Base-by-base conservation (phyloP, 2,329 filamentous ascomycete genomes). In the Leptographium lundbergii region DNA sequence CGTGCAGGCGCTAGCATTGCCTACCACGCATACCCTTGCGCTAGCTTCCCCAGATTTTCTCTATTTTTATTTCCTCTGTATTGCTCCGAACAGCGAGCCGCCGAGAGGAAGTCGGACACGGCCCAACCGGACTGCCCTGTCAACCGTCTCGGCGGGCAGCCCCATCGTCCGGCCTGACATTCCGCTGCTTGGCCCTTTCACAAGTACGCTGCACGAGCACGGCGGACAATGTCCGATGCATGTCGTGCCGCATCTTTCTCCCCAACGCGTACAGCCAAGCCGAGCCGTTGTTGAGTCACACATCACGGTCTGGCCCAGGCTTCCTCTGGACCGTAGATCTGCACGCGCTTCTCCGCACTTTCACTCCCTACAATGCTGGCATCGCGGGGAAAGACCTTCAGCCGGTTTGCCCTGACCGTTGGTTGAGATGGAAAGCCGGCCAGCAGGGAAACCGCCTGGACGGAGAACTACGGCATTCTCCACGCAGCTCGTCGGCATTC, bases 1-100 rank as follows among this genome's bases (percentile, higher is more conserved):
- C 32, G n/a, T 36, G 52, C n/a, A 54, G 32, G 5, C 32, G 32
- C n/a, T 24, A 54, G 34, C 47, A 17, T 11, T 48, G 19, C n/a
- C 45, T n/a, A 19, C 19, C 19, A 19, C 42, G 10, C 34, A 36
- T 36, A 47, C 17, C n/a, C 48, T n/a, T 27, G 24, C 54, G 39
- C 54, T 48, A 48, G 54, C 39, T 56, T 48, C 39, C 39, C 39
- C 54, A 22, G 36, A 48, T 56, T 56, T 55, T 56, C 54, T 32
- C 39, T 34, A 54, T 54, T 54, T 54, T 54, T 54, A 34, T 54
- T 54, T 54, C 7, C 25, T 54, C 32, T 19, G 32, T 36, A 5
- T 24, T 54, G 14, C 10, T 51, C n/a, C 48, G 22, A 51, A 25
- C 4, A 17, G 11, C 17, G n/a, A 24, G 24, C 47, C 48, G 25